Base-by-base conservation (phyloP, 768 basidiomycete species). In the Boletus sp. region DNA sequence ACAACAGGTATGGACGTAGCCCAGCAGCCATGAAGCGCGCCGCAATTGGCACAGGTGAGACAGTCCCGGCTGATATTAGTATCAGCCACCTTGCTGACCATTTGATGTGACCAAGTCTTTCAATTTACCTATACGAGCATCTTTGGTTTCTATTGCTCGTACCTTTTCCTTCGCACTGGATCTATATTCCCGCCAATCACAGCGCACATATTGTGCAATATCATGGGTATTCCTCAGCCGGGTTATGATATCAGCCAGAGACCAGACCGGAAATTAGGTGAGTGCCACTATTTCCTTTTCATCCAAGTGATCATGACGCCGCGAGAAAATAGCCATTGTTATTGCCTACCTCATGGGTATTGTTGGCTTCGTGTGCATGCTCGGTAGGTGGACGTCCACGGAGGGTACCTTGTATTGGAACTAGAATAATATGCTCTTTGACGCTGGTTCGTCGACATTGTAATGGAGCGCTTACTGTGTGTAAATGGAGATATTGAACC, bases 121-220 rank as follows among this genome's bases (percentile, higher is more conserved):
- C 96, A 98, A 73, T 78, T 95, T 24, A 67, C 78, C 4, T 99
- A 98, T 72, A 99, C 97, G 7, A 94, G 92, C 4, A 65, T 98
- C 14, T 98, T 98, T 64, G 97, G 97, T 5, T 90, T 87, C 71
- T 90, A 89, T 72, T 87, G 85, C 24, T 82, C 92, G 5, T 97
- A 84, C 72, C 80, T 97, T 42, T 93, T 94, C 74, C 78, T 96
- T 8, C 84, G 90, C 48, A 94, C 94, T 5, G 85, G 88, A 15
- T 94, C 93, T 5, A 73, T 98, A 56, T 71, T 88, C 32, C 88
- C 94, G 1, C 78, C 94, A 2, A 79, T 94, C 53, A 72, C 81
- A 9, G 85, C 93, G 0, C 97, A 99, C 67, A 74, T 89, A 1
- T 96, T 94, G 68, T 98, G 97, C 78, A 99, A 99, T 67, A 70